Evolutionary conservation across 495 filamentous ascomycete genomes (phyloP).

Genomic region (Aspergillus hancockii): DNA sequence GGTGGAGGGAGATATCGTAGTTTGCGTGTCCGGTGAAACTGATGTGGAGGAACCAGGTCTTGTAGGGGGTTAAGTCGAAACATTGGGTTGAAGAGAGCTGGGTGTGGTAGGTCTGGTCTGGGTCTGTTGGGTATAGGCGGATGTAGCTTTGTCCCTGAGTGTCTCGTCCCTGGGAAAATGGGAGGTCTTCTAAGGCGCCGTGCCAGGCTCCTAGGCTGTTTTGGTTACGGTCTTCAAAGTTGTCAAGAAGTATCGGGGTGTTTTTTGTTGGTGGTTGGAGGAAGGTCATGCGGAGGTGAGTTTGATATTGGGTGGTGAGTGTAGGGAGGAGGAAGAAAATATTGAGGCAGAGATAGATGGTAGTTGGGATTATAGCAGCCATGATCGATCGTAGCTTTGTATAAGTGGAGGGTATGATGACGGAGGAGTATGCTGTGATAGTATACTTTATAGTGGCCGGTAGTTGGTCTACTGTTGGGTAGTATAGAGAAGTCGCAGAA

Average conservation of each 20-base stretch:
- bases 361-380: background rate
- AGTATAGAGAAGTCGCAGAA: background rate
- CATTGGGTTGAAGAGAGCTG: conserved; percentile 59
- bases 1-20: conserved; percentile 70
- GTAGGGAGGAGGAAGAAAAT: background rate
- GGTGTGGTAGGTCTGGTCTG: conserved; percentile 70
- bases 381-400: background rate
- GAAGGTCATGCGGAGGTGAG: conserved; percentile 7
- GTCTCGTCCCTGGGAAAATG: conserved; percentile 47
- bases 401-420: no score
- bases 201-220: conserved; percentile 75
- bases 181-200: conserved; percentile 63
- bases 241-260: conserved; percentile 62
- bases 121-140: conserved; percentile 63
- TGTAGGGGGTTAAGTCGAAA: conserved; percentile 58
- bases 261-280: conserved; percentile 24
- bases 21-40: conserved; percentile 65
- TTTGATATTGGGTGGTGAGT: background rate
- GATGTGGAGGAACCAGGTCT: conserved; percentile 65
- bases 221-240: conserved; percentile 52
- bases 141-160: conserved; percentile 52
- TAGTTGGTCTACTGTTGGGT: background rate
- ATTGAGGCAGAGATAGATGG: background rate
- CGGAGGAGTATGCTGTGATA: no score
- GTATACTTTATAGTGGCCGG: no score